Conservation (phyloP, 305 asterid genomes). For the Fraxinus floribunda region DNA sequence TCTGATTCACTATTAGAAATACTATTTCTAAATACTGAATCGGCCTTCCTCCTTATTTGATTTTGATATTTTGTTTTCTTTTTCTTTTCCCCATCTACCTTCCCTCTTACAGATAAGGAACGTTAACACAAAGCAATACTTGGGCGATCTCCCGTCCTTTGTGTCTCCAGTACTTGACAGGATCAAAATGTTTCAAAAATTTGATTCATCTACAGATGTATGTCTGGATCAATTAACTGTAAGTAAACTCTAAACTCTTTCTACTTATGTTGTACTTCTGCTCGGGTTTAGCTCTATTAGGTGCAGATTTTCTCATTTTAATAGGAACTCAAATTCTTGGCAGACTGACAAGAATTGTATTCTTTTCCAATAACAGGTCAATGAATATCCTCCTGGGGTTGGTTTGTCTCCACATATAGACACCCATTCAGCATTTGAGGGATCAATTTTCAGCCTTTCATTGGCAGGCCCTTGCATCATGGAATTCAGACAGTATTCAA, state of each 20-base stretch:
- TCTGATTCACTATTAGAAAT: slow-evolving; percentile 3
- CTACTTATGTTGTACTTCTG: neutral
- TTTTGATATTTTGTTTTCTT: slow-evolving; percentile 7
- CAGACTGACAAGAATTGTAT: neutral
- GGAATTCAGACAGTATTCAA: slow-evolving; percentile 87
- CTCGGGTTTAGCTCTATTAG: slow-evolving; percentile 4
- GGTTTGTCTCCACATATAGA: slow-evolving; percentile 97
- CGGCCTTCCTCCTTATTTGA: neutral
- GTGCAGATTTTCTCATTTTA: slow-evolving; percentile 6
- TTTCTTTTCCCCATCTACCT: neutral
- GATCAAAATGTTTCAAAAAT: slow-evolving; percentile 48
- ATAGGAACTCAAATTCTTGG: slow-evolving; percentile 1
- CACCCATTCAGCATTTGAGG: slow-evolving; percentile 97
- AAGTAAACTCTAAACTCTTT: slow-evolving; percentile 29
- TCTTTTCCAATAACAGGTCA: slow-evolving; percentile 53
- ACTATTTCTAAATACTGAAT: neutral
- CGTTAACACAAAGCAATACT: slow-evolving; percentile 60
- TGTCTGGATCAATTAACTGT: slow-evolving; percentile 83
- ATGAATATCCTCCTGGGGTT: slow-evolving; percentile 91
- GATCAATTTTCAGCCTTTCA: slow-evolving; percentile 85
- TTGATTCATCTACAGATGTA: slow-evolving; percentile 39
- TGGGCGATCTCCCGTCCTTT: slow-evolving; percentile 92
- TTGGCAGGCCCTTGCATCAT: slow-evolving; percentile 92
- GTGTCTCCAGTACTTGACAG: slow-evolving; percentile 60
- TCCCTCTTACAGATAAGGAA: slow-evolving; percentile 73